phyloP scores from a whole-genome alignment of 306 rosid species.

The Luffa aegyptiaca region DNA sequence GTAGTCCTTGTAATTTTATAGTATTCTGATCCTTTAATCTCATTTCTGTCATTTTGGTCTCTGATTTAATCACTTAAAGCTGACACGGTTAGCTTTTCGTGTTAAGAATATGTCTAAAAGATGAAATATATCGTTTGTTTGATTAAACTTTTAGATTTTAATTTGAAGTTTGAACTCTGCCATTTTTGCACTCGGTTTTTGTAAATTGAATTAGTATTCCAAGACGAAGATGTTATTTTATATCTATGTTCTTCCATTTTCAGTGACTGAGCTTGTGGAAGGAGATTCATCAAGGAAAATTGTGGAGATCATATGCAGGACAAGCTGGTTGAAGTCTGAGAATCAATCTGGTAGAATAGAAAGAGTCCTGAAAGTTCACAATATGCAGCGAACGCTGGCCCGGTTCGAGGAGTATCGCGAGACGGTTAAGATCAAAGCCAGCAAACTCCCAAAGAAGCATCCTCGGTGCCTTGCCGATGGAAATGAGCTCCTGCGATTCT shows the following conservation, averaged over 20 bases:
- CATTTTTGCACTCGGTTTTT: too few species aligned
- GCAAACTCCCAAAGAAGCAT: conserved; percentile 86
- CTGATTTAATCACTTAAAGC: background rate
- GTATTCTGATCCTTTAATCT: too few species aligned
- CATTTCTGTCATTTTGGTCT: background rate
- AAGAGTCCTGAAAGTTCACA: conserved; percentile 82
- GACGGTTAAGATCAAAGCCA: conserved; percentile 69
- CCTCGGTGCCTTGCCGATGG: conserved; percentile 93
- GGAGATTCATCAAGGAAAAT: conserved; percentile 93
- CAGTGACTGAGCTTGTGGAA: conserved; percentile 93
- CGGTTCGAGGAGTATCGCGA: conserved; percentile 86
- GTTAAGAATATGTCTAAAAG: too few species aligned
- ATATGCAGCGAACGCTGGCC: conserved; percentile 85
- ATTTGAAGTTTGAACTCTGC: too few species aligned
- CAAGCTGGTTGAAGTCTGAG: conserved; percentile 79
- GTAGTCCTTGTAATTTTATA: background rate
- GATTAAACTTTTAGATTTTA: background rate
- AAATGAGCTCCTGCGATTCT: conserved; percentile 83
- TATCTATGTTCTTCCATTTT: background rate
- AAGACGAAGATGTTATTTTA: background rate
- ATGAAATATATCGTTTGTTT: background rate
- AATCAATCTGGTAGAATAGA: conserved; percentile 68
- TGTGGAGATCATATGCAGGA: conserved; percentile 78
- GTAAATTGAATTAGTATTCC: too few species aligned
- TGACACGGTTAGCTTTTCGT: background rate